Evolutionary conservation across 73 alveolate species (phyloP).

Genomic region (Tetrahymena thermophila): DNA sequence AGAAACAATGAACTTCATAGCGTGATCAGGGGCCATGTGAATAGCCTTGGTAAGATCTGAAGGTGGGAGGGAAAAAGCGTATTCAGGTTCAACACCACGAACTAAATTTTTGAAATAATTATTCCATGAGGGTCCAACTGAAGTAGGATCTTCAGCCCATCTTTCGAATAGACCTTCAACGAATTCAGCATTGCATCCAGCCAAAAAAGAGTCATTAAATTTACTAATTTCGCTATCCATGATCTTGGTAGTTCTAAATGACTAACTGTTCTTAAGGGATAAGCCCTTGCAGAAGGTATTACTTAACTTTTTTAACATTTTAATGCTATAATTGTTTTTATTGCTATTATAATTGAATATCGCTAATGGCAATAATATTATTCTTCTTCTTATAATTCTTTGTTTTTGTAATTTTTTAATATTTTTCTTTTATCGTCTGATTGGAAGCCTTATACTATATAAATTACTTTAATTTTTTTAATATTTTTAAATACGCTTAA

Average conservation of each 20-base stretch:
- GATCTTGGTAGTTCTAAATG: neutral
- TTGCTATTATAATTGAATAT: neutral
- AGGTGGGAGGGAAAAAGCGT: slow-evolving; percentile 43
- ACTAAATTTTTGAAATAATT: slow-evolving; percentile 55
- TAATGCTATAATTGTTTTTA: neutral
- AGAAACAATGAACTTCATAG: slow-evolving; percentile 13
- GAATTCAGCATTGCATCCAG: slow-evolving; percentile 44
- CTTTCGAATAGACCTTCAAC: slow-evolving; percentile 58
- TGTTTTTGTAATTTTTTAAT: neutral
- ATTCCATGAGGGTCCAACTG: slow-evolving; percentile 72
- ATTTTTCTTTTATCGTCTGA: neutral
- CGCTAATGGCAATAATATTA: neutral
- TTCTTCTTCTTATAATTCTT: neutral
- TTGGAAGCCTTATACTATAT: neutral
- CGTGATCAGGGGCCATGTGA: neutral
- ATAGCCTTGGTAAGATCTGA: neutral
- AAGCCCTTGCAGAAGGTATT: neutral
- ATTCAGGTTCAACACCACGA: slow-evolving; percentile 34
- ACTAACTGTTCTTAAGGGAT: neutral
- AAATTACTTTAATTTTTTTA: neutral
- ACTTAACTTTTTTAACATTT: neutral
- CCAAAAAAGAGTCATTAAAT: slow-evolving; percentile 15
- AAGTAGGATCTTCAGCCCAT: slow-evolving; percentile 62
- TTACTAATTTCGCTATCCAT: slow-evolving; percentile 1
- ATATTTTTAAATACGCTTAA: neutral